Base-by-base conservation (phyloP, 768 basidiomycete genomes). In the Podaxis rugospora region DNA sequence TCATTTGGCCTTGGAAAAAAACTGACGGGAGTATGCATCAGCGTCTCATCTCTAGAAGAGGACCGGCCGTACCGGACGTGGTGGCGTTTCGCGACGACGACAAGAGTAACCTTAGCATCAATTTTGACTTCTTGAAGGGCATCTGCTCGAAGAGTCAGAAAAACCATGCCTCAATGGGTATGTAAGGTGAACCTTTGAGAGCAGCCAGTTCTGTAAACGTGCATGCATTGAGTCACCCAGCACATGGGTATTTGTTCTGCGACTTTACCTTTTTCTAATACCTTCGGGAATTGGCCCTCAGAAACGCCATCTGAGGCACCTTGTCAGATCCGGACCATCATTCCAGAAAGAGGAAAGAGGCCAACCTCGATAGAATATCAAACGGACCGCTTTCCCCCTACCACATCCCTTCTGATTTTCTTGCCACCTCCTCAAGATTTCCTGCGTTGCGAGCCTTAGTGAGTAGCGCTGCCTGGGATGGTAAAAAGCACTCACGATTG, bases 11-110 rank as follows among this genome's bases (percentile, higher is more conserved):
- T 68, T 63, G 55, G 59, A 57, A n/a, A 57, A 13, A 57, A 57
- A 5, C 57, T 57, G 49, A n/a, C 6, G 16, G n/a, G 11, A 37
- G 5, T 42, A 16, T 35, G 21, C 13, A n/a, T n/a, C 44, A 3
- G 49, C 40, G 35, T 37, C 35, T 13, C 35, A 44, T 18, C 4
- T 37, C 7, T n/a, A 23, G 52, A 37, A 21, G 25, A 13, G 35
- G 36, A 18, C 10, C 35, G 13, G 21, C 3, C 13, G 21, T 59
- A 75, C 67, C 84, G 77, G 52, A 86, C 78, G 55, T 88, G 87
- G 67, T 89, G 87, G 4, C 88, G 80, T 68, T 93, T 94, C 10
- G 89, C 90, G 6, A 93, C 92, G 21, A 94, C 77, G 53, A 93
- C 81, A n/a, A 93, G 74, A 0, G 92, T 93, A 32, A 93, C 88